Base-by-base conservation (phyloP, 2,329 filamentous ascomycete genomes). In the Neurospora sp. region DNA sequence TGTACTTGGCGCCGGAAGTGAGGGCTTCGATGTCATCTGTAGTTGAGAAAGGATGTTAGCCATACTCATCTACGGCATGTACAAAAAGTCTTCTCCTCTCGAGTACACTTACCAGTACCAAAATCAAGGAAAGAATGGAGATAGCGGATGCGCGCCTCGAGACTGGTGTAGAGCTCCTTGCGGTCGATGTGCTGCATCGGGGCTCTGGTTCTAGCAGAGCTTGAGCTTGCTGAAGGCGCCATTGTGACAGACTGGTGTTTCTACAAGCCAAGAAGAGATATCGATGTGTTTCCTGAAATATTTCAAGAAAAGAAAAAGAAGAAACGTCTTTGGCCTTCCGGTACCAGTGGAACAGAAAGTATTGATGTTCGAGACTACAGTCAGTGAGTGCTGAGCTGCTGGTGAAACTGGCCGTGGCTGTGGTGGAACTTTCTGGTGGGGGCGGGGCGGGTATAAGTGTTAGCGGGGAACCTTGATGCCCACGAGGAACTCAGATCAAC, bases 111-210 rank as follows among this genome's bases (percentile, higher is more conserved):
- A 92, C 91, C 84, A 71, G 87, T 86, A 74, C 86, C 89, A 76
- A 93, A 93, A 76, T 93, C 91, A 36, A 93, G 86, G 71, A 93
- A 93, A 38, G 87, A 88, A 75, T 92, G 91, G 1, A 93, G 84
- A 73, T 93, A 93, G 68, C 87, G 86, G 71, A 93, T 87, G 67
- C 91, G 84, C 0, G 87, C 85, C 72, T 92, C 89, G 17, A 93
- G 83, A 74, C 86, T 87, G 33, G 88, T 91, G 79, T 92, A 92
- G 6, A 93, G 83, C 57, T 90, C 87, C 78, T 89, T 87, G 65
- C 91, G 87, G 78, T 90, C 87, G 74, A 93, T 84, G 75, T 92
- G 90, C 77, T 88, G 82, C 70, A 76, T 75, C 38, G 73, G 73
- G 15, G 46, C 17, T 40, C 52, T 69, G 23, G 52, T 68, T 36